These are phyloP conservation scores for Exophiala sideris DNA, from an alignment of 2,329 filamentous ascomycete genomes.

Conservation along the genomic window DNA sequence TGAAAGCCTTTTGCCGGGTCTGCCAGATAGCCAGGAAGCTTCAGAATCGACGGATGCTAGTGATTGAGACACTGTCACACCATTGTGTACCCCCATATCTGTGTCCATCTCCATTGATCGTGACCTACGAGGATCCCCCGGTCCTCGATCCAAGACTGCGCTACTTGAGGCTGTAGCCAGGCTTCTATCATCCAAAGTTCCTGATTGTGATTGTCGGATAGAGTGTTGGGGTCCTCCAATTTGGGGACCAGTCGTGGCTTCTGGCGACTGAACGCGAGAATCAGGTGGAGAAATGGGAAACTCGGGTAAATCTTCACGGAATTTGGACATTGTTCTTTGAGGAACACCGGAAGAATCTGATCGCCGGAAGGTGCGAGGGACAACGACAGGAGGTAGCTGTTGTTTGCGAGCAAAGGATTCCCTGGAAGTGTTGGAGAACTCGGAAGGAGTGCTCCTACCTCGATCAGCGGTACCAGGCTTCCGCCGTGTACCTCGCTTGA, in stretches of 20 bases:
- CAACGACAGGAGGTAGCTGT: conserved; percentile 39
- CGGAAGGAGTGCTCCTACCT: conserved; percentile 58
- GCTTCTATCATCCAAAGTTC: conserved; percentile 27
- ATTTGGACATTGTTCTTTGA: conserved; percentile 81
- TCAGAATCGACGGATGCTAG: conserved; percentile 94
- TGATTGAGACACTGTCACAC: conserved; percentile 66
- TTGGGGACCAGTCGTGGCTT: conserved; percentile 42
- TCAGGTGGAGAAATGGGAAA: conserved; percentile 80
- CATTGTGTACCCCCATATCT: conserved; percentile 4
- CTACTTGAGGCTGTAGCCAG: conserved; percentile 31
- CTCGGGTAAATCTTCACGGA: conserved; percentile 87
- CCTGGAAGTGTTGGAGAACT: conserved; percentile 88
- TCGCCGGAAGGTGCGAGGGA: conserved; percentile 43
- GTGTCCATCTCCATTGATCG: conserved; percentile 19
- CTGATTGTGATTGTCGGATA: conserved; percentile 17
- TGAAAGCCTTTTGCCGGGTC: conserved; percentile 51
- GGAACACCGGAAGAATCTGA: conserved; percentile 52
- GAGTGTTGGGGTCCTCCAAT: background rate
- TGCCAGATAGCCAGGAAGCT: conserved; percentile 89
- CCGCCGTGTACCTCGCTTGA: conserved; percentile 61
- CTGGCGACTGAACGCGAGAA: conserved; percentile 75
- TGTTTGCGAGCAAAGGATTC: conserved; percentile 70
- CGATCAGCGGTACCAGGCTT: conserved; percentile 53
- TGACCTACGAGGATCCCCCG: conserved; percentile 4
- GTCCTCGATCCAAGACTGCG: conserved; percentile 17